These are phyloP conservation scores for Chaetomiaceae sp. DNA, from an alignment of 2,329 filamentous ascomycete species.

Conservation along the genomic window DNA sequence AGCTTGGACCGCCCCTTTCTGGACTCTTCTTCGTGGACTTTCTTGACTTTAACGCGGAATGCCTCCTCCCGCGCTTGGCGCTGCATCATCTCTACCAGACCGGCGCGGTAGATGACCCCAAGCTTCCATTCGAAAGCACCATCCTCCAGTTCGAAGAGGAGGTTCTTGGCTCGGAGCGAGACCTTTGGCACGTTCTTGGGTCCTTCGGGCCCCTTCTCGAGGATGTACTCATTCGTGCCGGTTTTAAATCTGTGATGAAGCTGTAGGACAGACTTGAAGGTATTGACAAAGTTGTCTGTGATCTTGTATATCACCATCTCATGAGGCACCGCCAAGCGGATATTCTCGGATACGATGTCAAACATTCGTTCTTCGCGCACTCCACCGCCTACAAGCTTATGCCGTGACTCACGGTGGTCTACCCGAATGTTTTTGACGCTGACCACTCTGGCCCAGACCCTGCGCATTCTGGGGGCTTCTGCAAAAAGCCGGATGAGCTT, in stretches of 20 bases:
- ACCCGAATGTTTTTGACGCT: constrained; percentile 77
- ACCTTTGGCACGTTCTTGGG: constrained; percentile 85
- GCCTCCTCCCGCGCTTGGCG: constrained; percentile 85
- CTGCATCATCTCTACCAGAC: constrained; percentile 84
- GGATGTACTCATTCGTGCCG: constrained; percentile 79
- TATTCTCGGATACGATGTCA: constrained; percentile 78
- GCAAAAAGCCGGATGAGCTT: constrained; percentile 82
- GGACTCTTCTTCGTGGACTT: constrained; percentile 67
- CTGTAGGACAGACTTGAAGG: constrained; percentile 80
- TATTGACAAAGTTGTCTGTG: constrained; percentile 89
- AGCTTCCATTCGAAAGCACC: constrained; percentile 97
- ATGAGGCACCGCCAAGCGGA: constrained; percentile 83
- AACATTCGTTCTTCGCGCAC: constrained; percentile 73
- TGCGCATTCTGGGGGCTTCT: constrained; percentile 75
- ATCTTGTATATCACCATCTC: constrained; percentile 85
- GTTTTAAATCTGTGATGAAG: constrained; percentile 91
- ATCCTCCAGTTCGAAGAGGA: constrained; percentile 91
- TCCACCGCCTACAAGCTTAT: constrained; percentile 56
- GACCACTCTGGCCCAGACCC: constrained; percentile 80
- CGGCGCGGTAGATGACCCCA: constrained; percentile 86
- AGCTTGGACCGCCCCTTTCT: constrained; percentile 49
- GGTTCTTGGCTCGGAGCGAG: constrained; percentile 72
- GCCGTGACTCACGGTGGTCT: constrained; percentile 73
- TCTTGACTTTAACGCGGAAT: constrained; percentile 81
- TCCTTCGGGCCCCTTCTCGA: constrained; percentile 78